Evolutionary conservation across 371 early-diverging fungal species (phyloP).

Genomic region (Lichtheimia ornata): DNA sequence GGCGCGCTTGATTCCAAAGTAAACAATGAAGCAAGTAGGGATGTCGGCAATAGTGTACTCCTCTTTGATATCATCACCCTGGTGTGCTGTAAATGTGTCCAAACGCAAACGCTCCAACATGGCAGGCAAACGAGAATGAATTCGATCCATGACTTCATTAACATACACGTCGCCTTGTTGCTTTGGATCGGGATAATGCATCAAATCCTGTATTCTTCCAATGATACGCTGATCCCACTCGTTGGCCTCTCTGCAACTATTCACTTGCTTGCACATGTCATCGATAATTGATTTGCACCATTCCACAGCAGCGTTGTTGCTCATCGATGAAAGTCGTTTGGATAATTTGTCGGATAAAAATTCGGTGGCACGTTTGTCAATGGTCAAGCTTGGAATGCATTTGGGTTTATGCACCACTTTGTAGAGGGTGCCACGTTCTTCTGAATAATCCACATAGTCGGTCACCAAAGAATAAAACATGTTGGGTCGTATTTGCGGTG

Average conservation of each 20-base stretch:
- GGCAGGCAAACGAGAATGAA: not conserved
- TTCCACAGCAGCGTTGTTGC: not conserved
- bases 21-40: not conserved
- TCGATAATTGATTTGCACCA: not conserved
- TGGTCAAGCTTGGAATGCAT: not conserved
- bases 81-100: not conserved
- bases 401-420: not conserved
- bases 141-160: slow-evolving; percentile 1
- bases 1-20: not conserved
- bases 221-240: not conserved
- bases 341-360: not conserved
- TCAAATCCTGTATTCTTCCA: not conserved
- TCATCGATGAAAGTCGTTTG: not conserved
- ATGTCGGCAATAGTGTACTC: not conserved
- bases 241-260: not conserved
- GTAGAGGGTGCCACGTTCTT: not conserved
- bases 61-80: too few species aligned
- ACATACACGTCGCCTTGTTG: not conserved
- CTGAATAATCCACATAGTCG: not conserved
- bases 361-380: not conserved
- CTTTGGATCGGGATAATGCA: not conserved
- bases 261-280: not conserved
- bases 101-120: not conserved
- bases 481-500: not conserved
- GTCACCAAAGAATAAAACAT: not conserved